Base-by-base conservation (phyloP, 192 early-diverging fungal genomes). In the Haplosporangium gracile region DNA sequence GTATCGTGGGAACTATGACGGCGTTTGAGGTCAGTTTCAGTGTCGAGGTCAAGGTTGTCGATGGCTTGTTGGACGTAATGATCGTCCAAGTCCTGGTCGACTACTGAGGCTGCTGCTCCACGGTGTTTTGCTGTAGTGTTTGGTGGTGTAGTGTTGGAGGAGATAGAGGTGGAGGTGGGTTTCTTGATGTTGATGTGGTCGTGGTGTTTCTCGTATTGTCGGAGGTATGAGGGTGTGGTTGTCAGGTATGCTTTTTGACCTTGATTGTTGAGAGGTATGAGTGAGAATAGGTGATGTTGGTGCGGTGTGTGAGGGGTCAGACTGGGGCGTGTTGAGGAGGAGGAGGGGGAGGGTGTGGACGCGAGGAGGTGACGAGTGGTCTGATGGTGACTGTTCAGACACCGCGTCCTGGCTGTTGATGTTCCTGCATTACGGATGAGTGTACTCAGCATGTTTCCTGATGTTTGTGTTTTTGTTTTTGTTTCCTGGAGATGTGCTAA, bases 121-220 rank as follows among this genome's bases (percentile, higher is more conserved):
- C 29, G 29, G 11, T 15, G 26, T 11, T 29, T 10, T 65, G n/a
- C 24, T 26, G 55, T 5, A 0, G 49, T 2, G 15, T 4, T 51
- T 15, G 15, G 4, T 5, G 55, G 8, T 5, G 55, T 26, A 26
- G 55, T 26, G 0, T n/a, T 26, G 10, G 22, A n/a, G n/a, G n/a
- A n/a, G n/a, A n/a, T n/a, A n/a, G n/a, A 24, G 22, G 53, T 7
- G 22, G 24, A n/a, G 24, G 55, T 60, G n/a, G 55, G 55, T 60
- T 60, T 60, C 55, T 60, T 60, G 55, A 60, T 6, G n/a, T 60
- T 60, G 55, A 65, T 65, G 4, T 65, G 60, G 29, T 65, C 60
- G 11, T 65, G 60, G 2, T 65, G 60, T 32, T 65, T 65, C 32
- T 65, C 60, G 60, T 65, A 65, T 32, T 65, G 60, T 32, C 60